Conservation (phyloP, 371 early-diverging fungal species). For the Vairimorpha ceranae region DNA sequence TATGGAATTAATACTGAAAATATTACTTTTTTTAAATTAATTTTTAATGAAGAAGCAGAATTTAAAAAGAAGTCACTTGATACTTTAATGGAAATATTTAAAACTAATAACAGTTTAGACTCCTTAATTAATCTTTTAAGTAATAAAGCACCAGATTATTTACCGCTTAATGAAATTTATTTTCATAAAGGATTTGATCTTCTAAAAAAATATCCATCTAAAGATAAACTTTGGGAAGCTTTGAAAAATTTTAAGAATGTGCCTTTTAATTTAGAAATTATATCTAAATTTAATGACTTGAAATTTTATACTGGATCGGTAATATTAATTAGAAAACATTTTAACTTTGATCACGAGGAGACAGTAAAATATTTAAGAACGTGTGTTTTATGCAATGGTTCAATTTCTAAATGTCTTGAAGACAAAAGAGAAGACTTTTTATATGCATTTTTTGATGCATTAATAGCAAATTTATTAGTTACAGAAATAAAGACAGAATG, state of each 20-base stretch:
- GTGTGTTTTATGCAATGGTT: slow-evolving; percentile 36
- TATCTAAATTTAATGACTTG: slow-evolving; percentile 38
- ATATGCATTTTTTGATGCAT: slow-evolving; percentile 54
- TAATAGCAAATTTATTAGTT: slow-evolving; percentile 16
- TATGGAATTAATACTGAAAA: slow-evolving; percentile 14
- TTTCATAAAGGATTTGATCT: slow-evolving; percentile 44
- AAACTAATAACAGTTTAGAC: slow-evolving; percentile 34
- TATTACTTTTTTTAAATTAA: slow-evolving; percentile 8
- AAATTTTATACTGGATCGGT: slow-evolving; percentile 48
- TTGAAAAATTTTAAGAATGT: slow-evolving; percentile 41
- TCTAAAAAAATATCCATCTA: slow-evolving; percentile 30
- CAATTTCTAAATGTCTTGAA: slow-evolving; percentile 40
- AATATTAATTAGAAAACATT: slow-evolving; percentile 38
- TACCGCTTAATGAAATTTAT: slow-evolving; percentile 52
- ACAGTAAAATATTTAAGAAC: slow-evolving; percentile 15
- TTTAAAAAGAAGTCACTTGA: slow-evolving; percentile 42
- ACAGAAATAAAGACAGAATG: slow-evolving; percentile 31
- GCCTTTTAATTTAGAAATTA: slow-evolving; percentile 24
- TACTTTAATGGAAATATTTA: slow-evolving; percentile 26
- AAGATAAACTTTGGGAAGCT: slow-evolving; percentile 21
- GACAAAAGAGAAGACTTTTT: slow-evolving; percentile 48
- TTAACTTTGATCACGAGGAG: slow-evolving; percentile 22
- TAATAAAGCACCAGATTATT: slow-evolving; percentile 33
- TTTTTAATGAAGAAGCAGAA: slow-evolving; percentile 25
- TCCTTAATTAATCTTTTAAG: slow-evolving; percentile 36